Conservation (phyloP, 2,329 filamentous ascomycete genomes). For the Fusarium domesticum region DNA sequence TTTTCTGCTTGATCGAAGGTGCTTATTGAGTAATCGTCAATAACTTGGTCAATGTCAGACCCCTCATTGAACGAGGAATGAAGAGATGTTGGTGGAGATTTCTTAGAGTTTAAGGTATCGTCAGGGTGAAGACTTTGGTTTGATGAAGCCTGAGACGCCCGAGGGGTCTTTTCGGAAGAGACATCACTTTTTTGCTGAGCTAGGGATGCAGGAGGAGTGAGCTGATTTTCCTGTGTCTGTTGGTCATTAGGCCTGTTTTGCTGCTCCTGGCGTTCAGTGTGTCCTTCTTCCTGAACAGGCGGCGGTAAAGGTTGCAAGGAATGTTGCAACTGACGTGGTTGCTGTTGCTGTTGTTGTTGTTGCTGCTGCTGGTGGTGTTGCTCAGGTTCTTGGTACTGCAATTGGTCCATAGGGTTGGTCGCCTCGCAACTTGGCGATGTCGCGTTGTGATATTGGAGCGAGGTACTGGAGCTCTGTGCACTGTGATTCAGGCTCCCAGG, state of each 20-base stretch:
- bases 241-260: constrained; percentile 5
- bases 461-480: constrained; percentile 85
- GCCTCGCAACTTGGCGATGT: constrained; percentile 47
- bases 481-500: constrained; percentile 77
- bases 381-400: constrained; percentile 19
- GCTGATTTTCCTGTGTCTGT: constrained; percentile 18
- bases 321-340: too few relatives aligned
- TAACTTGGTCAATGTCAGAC: constrained; percentile 70
- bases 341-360: constrained; percentile 17
- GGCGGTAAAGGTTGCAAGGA: neutral
- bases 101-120: constrained; percentile 58
- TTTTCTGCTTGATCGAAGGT: constrained; percentile 53
- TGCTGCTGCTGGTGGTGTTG: constrained; percentile 12
- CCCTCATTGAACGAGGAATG: constrained; percentile 76
- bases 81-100: constrained; percentile 73
- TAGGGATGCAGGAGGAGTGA: constrained; percentile 12
- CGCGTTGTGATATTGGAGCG: constrained; percentile 52
- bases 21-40: constrained; percentile 51
- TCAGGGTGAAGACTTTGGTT: constrained; percentile 43
- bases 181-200: constrained; percentile 29
- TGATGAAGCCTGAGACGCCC: constrained; percentile 45
- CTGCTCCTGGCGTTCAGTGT: neutral
- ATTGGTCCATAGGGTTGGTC: constrained; percentile 45
- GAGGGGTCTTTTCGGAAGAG: constrained; percentile 46
- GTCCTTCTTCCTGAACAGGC: neutral